Evolutionary conservation across 176 grass and related monocot species (phyloP), one percentile per base, ranked within the genome.

Genomic region (Cocos nucifera): DNA sequence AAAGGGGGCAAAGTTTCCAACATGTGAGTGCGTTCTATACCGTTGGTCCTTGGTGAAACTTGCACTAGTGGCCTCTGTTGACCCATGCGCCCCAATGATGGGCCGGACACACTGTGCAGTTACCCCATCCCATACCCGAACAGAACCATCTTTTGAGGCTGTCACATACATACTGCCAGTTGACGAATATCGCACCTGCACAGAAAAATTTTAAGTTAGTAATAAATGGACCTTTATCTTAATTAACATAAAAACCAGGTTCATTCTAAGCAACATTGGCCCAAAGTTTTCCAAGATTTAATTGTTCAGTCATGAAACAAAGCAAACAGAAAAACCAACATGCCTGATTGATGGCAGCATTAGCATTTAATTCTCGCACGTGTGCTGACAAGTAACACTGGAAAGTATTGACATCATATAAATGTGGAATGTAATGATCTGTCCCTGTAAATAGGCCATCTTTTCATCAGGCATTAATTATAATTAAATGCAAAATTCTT

Each of bases 321-420:
- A 0, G 35, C 35, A 44, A 44, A 9, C 35, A 44, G 10, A 20
- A 30, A 64, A 63, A 32, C 26, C 2, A 57, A 63, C 75, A 70
- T 78, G 78, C 93, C 84, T 91, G 93, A 69, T 97, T 97, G 69
- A 97, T 97, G 54, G 87, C 78, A 61, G 87, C 75, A 83, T 57
- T 85, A 70, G 63, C 22, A 26, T 64, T 83, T 55, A 62, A 74
- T 39, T 88, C 87, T 57, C 80, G 81, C 8, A 63, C 49, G 68
- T 91, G 85, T 75, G 84, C 69, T 22, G 84, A 77, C 75, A 97
- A 85, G 70, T 75, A 97, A 78, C 93, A 91, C 77, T 78, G 79
- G 73, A 97, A 97, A 88, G 84, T 97, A 74, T 88, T 97, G 69
- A 91, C 78, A 80, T 91, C 93, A 66, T 91, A 97, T 24, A 97